A percentile compares a stretch with the other conserved stretches of the same genome.
phyloP scores from a whole-genome alignment of 2,329 filamentous ascomycete genomes.

The Ascochyta koolunga region DNA sequence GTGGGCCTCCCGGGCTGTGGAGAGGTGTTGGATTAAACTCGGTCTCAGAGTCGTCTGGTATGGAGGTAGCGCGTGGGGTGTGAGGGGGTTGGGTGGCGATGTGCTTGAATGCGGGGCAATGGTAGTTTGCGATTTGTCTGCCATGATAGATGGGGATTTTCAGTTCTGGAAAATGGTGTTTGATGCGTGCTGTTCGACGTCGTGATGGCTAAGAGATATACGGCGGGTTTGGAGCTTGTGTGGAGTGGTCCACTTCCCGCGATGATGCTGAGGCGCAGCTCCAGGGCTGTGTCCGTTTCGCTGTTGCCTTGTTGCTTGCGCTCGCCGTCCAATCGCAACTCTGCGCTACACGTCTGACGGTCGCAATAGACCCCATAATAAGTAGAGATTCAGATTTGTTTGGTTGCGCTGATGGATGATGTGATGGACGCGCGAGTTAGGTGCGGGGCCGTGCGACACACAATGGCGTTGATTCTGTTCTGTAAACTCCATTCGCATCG shows the following conservation, averaged over 20 bases:
- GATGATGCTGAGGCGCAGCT: conserved; percentile 16
- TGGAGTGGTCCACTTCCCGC: conserved; percentile 4
- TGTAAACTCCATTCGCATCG: background rate
- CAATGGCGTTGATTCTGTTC: background rate
- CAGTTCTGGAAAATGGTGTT: background rate
- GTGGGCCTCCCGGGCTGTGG: conserved; percentile 39
- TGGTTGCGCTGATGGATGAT: background rate
- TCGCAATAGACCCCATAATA: background rate
- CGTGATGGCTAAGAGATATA: conserved; percentile 5
- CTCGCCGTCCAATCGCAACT: conserved; percentile 2
- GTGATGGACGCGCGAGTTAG: background rate
- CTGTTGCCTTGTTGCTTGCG: conserved; percentile 9
- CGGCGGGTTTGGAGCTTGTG: background rate
- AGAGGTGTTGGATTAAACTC: conserved; percentile 40
- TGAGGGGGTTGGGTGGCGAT: conserved; percentile 26
- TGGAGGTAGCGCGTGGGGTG: conserved; percentile 38
- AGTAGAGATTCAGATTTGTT: background rate
- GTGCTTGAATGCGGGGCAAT: conserved; percentile 18
- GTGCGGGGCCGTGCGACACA: background rate
- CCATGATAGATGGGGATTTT: conserved; percentile 21
- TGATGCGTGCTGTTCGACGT: too few species aligned
- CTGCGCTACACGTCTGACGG: conserved; percentile 2
- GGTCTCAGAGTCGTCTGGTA: conserved; percentile 41
- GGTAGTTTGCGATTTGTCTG: conserved; percentile 22
- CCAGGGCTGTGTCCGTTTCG: conserved; percentile 6